Evolutionary conservation across 805 yeast species (phyloP).

Genomic region (Zygosaccharomyces bisporus): DNA sequence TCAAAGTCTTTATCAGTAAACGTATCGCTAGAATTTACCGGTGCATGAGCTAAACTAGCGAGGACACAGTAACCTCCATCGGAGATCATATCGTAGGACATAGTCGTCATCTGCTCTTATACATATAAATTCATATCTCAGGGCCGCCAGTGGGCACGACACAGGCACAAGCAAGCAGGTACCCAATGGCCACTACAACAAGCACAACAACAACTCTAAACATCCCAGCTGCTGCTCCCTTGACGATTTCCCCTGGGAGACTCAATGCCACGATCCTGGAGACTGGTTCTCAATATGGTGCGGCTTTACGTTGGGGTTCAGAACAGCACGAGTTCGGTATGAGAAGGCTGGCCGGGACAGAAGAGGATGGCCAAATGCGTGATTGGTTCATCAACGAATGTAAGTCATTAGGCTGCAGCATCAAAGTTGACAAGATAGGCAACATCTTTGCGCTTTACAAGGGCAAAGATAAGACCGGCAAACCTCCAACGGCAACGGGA

Average conservation of each 20-base stretch:
- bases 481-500: constrained; percentile 61
- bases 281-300: constrained; percentile 57
- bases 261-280: constrained; percentile 57
- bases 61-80: background rate
- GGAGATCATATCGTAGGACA: background rate
- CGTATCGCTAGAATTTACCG: background rate
- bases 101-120: background rate
- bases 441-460: constrained; percentile 64
- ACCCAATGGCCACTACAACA: background rate
- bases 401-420: constrained; percentile 50
- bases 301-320: constrained; percentile 59
- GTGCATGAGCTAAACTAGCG: background rate
- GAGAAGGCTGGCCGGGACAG: constrained; percentile 58
- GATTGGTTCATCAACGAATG: constrained; percentile 62
- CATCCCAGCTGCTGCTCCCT: constrained; percentile 27
- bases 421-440: constrained; percentile 62
- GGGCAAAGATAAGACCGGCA: constrained; percentile 44
- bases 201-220: constrained; percentile 12
- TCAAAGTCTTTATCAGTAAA: background rate
- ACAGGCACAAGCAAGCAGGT: background rate
- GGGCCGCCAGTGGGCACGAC: too few relatives aligned
- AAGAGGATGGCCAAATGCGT: constrained; percentile 58
- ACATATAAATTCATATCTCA: too few relatives aligned
- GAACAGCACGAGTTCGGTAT: constrained; percentile 60
- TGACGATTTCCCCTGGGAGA: constrained; percentile 39